Evolutionary conservation across 495 filamentous ascomycete species (phyloP).

Genomic region (Trichoderma reesei): DNA sequence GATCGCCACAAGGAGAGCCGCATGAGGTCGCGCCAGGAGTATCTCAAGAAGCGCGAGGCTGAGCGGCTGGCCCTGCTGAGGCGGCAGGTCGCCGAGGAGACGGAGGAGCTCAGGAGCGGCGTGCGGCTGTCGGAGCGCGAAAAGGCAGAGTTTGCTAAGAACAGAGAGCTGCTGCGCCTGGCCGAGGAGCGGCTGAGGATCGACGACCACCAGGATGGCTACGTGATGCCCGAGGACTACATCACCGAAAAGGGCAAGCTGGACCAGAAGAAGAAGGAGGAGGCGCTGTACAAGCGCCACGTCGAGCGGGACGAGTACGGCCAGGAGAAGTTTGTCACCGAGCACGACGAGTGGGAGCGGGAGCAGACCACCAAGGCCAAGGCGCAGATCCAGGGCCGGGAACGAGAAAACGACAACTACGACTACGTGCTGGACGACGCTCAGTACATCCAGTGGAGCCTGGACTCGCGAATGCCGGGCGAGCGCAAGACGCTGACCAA

Average conservation of each 20-base stretch:
- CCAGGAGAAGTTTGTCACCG: constrained; percentile 82
- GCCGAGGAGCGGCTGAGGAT: constrained; percentile 83
- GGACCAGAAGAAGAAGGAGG: constrained; percentile 80
- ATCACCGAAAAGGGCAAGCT: constrained; percentile 89
- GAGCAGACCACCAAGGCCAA: constrained; percentile 87
- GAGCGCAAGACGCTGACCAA: constrained; percentile 56
- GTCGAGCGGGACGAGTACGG: constrained; percentile 82
- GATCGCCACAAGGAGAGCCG: constrained; percentile 4
- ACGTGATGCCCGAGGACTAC: constrained; percentile 88
- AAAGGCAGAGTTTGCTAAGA: constrained; percentile 84
- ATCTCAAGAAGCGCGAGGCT: constrained; percentile 82
- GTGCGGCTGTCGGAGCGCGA: constrained; percentile 65
- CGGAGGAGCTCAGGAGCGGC: constrained; percentile 69
- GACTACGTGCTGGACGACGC: constrained; percentile 90
- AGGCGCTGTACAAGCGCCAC: constrained; percentile 82
- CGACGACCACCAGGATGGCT: constrained; percentile 88
- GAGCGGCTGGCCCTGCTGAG: constrained; percentile 76
- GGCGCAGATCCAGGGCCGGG: constrained; percentile 65
- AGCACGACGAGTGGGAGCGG: constrained; percentile 92
- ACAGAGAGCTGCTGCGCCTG: constrained; percentile 74
- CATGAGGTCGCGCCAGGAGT: constrained; percentile 72
- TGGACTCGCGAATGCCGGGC: constrained; percentile 61
- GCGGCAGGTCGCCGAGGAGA: constrained; percentile 87
- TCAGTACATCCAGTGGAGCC: constrained; percentile 77
- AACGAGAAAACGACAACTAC: constrained; percentile 79